These are phyloP conservation scores for Przewalskia tangutica DNA, from an alignment of 257 asterid species.

Conservation along the genomic window DNA sequence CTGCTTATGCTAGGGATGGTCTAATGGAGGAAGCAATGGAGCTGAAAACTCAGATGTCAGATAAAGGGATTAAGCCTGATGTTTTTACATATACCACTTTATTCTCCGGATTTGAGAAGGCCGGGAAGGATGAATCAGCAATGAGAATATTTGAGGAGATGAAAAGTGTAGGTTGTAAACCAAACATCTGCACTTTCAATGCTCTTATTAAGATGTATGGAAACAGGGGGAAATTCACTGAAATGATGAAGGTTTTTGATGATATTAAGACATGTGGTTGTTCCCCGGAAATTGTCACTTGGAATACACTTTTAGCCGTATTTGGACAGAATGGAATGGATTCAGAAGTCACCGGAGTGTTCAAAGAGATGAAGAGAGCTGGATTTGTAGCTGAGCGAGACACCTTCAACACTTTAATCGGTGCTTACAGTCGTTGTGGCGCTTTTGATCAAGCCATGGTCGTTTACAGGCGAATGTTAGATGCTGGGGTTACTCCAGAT, in stretches of 20 bases:
- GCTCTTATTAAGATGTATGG: conserved; percentile 88
- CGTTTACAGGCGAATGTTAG: conserved; percentile 68
- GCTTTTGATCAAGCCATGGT: conserved; percentile 73
- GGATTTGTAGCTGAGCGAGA: conserved; percentile 90
- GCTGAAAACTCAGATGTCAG: conserved; percentile 52
- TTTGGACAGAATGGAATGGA: conserved; percentile 94
- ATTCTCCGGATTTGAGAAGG: conserved; percentile 85
- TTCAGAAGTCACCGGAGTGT: conserved; percentile 80
- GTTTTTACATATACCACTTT: conserved; percentile 86
- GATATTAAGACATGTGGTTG: conserved; percentile 66
- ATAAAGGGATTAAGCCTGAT: conserved; percentile 75
- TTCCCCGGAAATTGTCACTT: conserved; percentile 77
- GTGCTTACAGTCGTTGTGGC: conserved; percentile 92
- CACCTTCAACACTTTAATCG: conserved; percentile 80
- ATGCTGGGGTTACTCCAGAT: conserved; percentile 76
- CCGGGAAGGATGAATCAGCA: conserved; percentile 85
- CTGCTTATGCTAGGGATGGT: conserved; percentile 74
- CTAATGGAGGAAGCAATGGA: conserved; percentile 75
- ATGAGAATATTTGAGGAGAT: conserved; percentile 70
- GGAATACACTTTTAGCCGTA: conserved; percentile 93
- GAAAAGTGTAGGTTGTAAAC: conserved; percentile 54
- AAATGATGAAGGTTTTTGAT: conserved; percentile 84
- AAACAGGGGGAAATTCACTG: conserved; percentile 65
- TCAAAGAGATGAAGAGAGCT: conserved; percentile 81
- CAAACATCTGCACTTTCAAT: conserved; percentile 87